Conservation (phyloP, 176 grass and related monocot genomes). For the Rhynchospora tenuis region DNA sequence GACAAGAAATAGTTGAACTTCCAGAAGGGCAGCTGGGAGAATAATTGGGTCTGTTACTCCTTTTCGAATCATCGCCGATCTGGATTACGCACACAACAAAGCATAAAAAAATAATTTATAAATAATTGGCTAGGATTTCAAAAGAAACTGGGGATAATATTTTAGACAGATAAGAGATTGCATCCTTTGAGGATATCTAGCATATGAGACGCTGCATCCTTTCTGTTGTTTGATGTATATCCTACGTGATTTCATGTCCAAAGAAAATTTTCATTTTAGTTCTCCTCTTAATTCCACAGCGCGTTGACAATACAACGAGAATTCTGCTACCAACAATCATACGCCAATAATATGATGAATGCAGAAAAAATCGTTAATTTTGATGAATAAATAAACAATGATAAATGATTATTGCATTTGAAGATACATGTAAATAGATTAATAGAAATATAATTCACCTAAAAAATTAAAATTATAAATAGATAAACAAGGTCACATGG, state of each 20-base stretch:
- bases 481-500: too few species aligned
- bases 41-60: neutral
- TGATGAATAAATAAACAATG: neutral
- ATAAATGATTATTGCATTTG: neutral
- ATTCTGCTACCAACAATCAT: neutral
- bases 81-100: constrained; percentile 7
- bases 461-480: too few species aligned
- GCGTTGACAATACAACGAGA: neutral
- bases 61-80: neutral
- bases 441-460: too few species aligned
- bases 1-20: neutral
- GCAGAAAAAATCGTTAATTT: neutral
- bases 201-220: too few species aligned
- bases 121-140: too few species aligned
- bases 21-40: neutral
- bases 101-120: neutral
- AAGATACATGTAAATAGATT: neutral
- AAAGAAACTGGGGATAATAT: neutral
- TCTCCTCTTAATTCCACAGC: neutral
- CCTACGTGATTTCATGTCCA: too few species aligned
- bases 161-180: neutral
- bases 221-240: too few species aligned
- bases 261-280: neutral
- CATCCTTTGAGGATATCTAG: neutral
- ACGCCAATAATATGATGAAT: neutral